Conservation (phyloP, 345 rosid genomes). For the Stellera chamaejasme region DNA sequence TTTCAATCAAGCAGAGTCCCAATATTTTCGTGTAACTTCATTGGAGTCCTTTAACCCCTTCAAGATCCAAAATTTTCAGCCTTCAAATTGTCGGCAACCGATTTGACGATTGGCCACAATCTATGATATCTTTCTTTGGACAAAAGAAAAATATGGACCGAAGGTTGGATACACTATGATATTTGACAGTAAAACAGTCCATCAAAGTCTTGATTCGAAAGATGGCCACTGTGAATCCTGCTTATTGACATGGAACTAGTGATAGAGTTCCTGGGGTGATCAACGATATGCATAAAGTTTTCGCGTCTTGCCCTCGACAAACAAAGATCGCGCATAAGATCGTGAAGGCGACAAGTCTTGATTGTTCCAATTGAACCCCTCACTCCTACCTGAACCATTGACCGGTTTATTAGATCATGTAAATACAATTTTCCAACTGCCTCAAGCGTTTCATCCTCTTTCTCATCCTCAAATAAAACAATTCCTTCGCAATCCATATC, state of each 20-base stretch:
- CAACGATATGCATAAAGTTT: conserved; percentile 15
- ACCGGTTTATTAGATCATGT: conserved; percentile 19
- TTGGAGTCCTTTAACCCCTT: conserved; percentile 14
- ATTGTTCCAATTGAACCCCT: conserved; percentile 23
- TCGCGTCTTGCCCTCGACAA: conserved; percentile 17
- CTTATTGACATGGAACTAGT: not conserved
- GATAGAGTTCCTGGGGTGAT: not conserved
- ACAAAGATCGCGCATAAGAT: conserved; percentile 31
- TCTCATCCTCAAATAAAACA: too few species aligned
- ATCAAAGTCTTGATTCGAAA: not conserved
- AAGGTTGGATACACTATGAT: conserved; percentile 5
- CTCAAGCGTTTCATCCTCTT: conserved; percentile 12
- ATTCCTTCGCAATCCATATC: too few species aligned
- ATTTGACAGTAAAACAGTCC: conserved; percentile 2
- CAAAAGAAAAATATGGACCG: conserved; percentile 14
- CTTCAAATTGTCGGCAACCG: conserved; percentile 10
- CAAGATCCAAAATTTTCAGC: conserved; percentile 12
- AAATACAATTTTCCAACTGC: conserved; percentile 18
- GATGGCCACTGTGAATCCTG: conserved; percentile 7
- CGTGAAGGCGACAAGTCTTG: conserved; percentile 28
- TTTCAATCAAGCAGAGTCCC: conserved; percentile 9
- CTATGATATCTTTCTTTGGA: conserved; percentile 8
- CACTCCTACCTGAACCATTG: conserved; percentile 24
- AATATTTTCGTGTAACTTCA: conserved; percentile 11
- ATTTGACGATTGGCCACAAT: not conserved